Evolutionary conservation across 2,329 filamentous ascomycete genomes (phyloP).

Genomic region (Calcarisporium arbuscula): DNA sequence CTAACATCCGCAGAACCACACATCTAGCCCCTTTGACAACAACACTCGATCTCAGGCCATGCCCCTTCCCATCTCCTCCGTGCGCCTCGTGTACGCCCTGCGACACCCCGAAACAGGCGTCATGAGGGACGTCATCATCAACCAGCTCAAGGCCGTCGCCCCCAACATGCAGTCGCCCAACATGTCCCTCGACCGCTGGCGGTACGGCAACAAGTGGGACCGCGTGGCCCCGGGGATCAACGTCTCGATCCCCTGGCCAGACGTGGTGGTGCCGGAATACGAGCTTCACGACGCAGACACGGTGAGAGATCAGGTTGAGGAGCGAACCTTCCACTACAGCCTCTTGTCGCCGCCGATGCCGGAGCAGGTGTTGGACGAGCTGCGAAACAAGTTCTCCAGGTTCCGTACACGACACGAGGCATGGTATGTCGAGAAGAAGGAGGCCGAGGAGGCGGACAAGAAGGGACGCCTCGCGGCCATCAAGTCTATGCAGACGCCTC

Average conservation of each 20-base stretch:
- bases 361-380: slow-evolving; percentile 69
- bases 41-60: slow-evolving; percentile 23
- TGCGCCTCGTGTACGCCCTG: slow-evolving; percentile 78
- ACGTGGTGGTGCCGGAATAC: slow-evolving; percentile 39
- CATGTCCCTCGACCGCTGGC: slow-evolving; percentile 35
- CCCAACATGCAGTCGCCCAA: slow-evolving; percentile 39
- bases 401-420: slow-evolving; percentile 76
- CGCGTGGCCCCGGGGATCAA: slow-evolving; percentile 66
- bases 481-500: slow-evolving; percentile 44
- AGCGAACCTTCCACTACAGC: slow-evolving; percentile 69
- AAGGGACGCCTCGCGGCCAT: slow-evolving; percentile 25
- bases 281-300: slow-evolving; percentile 64
- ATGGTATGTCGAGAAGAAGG: slow-evolving; percentile 62
- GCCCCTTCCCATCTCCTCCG: slow-evolving; percentile 59
- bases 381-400: slow-evolving; percentile 74
- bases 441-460: slow-evolving; percentile 47
- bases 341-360: slow-evolving; percentile 76
- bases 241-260: slow-evolving; percentile 71
- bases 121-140: slow-evolving; percentile 69
- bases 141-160: slow-evolving; percentile 55
- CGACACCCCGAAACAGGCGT: slow-evolving; percentile 57
- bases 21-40: slow-evolving; percentile 23
- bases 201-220: slow-evolving; percentile 36
- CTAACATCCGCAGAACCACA: too few relatives aligned
- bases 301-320: slow-evolving; percentile 66